These are phyloP conservation scores for Irpex sp. DNA, from an alignment of 1,284 basidiomycete species.

Conservation along the genomic window DNA sequence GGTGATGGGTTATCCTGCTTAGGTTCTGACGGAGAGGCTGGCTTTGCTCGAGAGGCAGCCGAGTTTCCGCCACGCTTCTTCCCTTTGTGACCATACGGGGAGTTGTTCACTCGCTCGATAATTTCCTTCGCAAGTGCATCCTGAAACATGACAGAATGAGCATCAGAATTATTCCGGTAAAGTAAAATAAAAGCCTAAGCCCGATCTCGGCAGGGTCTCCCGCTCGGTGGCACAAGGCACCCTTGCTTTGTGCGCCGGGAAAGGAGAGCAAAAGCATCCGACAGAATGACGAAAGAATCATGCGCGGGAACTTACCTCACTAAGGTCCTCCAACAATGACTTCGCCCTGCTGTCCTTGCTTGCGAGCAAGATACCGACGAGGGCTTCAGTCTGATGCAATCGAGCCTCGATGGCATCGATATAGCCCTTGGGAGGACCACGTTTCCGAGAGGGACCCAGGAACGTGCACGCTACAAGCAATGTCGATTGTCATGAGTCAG, in stretches of 20 bases:
- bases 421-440: conserved; percentile 85
- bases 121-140: conserved; percentile 74
- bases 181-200: not conserved
- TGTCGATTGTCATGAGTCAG: not conserved
- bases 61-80: conserved; percentile 37
- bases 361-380: conserved; percentile 73
- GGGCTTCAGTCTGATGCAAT: conserved; percentile 82
- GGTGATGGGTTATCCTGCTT: conserved; percentile 29
- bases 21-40: conserved; percentile 17
- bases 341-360: conserved; percentile 63
- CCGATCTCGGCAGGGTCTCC: not conserved
- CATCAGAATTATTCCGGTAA: not conserved
- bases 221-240: not conserved
- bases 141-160: conserved; percentile 29
- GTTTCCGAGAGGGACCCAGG: conserved; percentile 77
- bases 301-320: conserved; percentile 31
- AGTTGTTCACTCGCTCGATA: conserved; percentile 70
- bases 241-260: not conserved
- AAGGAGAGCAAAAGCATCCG: not conserved
- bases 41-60: conserved; percentile 18
- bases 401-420: conserved; percentile 88
- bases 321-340: conserved; percentile 54
- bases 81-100: conserved; percentile 70
- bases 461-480: conserved; percentile 65
- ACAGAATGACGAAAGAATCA: not conserved